phyloP scores from a whole-genome alignment of 2,329 filamentous ascomycete species.

The Monilinia fructicola region DNA sequence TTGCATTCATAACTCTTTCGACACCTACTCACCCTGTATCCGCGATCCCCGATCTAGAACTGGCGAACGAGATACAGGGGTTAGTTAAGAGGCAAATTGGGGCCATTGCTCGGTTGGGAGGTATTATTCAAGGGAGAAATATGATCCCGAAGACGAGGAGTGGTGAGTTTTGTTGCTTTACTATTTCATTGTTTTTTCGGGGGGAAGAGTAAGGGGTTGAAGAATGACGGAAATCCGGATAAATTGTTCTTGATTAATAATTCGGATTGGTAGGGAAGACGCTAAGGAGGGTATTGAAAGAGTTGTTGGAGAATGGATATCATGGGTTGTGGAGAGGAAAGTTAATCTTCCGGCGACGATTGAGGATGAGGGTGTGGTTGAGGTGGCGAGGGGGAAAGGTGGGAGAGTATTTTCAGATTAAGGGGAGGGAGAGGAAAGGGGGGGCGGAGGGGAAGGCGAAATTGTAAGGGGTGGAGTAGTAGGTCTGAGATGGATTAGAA shows the following conservation, averaged over 20 bases:
- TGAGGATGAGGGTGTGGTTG: constrained; percentile 74
- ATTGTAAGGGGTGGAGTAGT: constrained; percentile 41
- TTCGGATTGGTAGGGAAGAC: constrained; percentile 76
- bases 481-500: too few relatives aligned
- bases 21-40: constrained; percentile 52
- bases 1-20: constrained; percentile 76
- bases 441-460: constrained; percentile 47
- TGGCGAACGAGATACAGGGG: constrained; percentile 64
- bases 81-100: constrained; percentile 80
- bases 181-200: neutral
- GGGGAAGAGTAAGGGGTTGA: neutral
- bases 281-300: constrained; percentile 74
- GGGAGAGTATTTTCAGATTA: constrained; percentile 68
- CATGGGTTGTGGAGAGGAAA: constrained; percentile 67
- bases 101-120: constrained; percentile 80
- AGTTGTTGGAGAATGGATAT: constrained; percentile 87
- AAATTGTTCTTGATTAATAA: neutral
- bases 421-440: constrained; percentile 35
- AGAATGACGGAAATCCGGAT: neutral
- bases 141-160: constrained; percentile 85
- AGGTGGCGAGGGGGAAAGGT: constrained; percentile 71
- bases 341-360: constrained; percentile 81
- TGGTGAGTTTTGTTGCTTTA: neutral
- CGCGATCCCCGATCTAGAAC: constrained; percentile 49
- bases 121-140: constrained; percentile 77